Evolutionary conservation across 345 rosid genomes (phyloP), one percentile per base, ranked within the genome.

Genomic region (Citrus australasica): DNA sequence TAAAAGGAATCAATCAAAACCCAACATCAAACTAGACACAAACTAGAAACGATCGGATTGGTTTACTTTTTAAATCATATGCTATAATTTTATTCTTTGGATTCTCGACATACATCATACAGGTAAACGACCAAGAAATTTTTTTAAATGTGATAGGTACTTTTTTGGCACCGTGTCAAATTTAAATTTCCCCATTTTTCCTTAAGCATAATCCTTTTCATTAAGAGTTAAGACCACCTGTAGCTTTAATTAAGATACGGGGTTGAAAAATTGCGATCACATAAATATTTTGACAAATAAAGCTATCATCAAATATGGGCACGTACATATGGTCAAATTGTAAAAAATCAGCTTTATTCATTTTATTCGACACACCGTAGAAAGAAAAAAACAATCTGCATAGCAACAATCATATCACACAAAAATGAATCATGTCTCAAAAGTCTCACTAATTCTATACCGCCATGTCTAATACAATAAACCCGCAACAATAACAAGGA

Each of bases 391-490:
- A 46, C 70, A 79, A 83, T 75, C 65, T 48, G 22, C 62, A 48
- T 67, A 75, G 32, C 59, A 80, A 77, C 32, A 25, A 27, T 32
- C 6, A 17, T 56, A 74, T 70, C 25, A 60, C 42, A 74, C 24
- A 70, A 66, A 76, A 79, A 85, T 68, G 74, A 83, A 85, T 82
- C 69, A 64, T 10, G 22, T 60, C 11, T 22, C 62, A 25, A 30
- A 78, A 48, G 35, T n/a, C 71, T 38, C 22, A 69, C 72, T 30
- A 46, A 38, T 51, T 22, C 46, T 77, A 40, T 38, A 65, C 48
- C 40, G 14, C 30, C n/a, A 67, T 27, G 62, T 70, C 80, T 85
- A 88, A 32, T 72, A 84, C 83, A 84, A 77, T 8, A 89, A 75
- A 61, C 76, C 88, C 62, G 82, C 80, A 33, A 80, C 55, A 11